These are phyloP conservation scores for Ramaria sp. DNA, from an alignment of 768 basidiomycete genomes.

Conservation along the genomic window DNA sequence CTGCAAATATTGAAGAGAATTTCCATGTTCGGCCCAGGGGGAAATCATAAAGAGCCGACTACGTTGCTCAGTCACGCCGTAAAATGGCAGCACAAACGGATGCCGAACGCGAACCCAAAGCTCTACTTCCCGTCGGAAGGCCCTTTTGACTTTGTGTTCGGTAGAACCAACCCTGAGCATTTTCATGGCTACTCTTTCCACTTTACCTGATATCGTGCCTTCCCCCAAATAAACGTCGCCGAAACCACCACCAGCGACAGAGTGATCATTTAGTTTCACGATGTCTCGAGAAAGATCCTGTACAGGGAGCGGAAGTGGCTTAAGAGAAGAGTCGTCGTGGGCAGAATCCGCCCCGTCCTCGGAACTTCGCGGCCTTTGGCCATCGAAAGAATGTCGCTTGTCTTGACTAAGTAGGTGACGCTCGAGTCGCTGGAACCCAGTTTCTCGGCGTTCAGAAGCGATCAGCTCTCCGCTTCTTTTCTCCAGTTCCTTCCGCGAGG, in stretches of 20 bases:
- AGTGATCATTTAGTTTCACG: not conserved
- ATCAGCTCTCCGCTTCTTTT: not conserved
- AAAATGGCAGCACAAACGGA: not conserved
- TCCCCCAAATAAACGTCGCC: constrained; percentile 1
- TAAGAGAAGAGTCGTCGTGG: too few relatives aligned
- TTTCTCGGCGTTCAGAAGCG: not conserved
- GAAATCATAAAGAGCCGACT: not conserved
- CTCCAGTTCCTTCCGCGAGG: not conserved
- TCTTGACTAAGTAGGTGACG: not conserved
- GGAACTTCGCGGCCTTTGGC: not conserved
- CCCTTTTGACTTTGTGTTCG: not conserved
- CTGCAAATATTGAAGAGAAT: constrained; percentile 3
- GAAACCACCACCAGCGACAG: not conserved
- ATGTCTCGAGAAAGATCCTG: not conserved
- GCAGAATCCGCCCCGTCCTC: not conserved
- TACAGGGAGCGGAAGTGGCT: not conserved
- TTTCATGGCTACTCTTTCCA: not conserved
- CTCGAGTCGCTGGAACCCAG: not conserved
- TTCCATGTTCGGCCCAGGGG: not conserved
- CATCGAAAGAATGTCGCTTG: not conserved
- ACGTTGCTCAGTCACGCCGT: not conserved
- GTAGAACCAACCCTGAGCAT: not conserved
- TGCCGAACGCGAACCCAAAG: not conserved
- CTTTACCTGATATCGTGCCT: not conserved
- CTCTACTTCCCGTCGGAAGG: not conserved